A percentile compares a stretch with the other conserved stretches of the same genome.
Evolutionary conservation across 2,329 filamentous ascomycete genomes (phyloP).

Genomic region (Fusarium drepaniforme): DNA sequence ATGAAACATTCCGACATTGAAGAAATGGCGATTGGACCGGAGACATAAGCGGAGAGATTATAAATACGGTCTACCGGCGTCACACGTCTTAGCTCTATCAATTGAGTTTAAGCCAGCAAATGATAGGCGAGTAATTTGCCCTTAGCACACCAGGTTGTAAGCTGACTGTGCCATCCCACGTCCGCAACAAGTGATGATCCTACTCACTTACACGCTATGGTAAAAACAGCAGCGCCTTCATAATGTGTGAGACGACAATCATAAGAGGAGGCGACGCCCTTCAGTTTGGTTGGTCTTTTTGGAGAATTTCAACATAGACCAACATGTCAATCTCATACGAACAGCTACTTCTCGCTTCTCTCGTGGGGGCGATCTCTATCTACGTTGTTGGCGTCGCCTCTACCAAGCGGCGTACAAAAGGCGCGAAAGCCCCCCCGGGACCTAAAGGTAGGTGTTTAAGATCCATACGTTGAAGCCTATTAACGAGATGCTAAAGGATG

Average conservation of each 20-base stretch:
- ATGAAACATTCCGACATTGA: neutral
- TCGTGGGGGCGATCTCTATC: neutral
- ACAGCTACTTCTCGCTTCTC: neutral
- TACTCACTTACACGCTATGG: neutral
- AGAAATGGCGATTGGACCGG: neutral
- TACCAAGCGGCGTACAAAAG: neutral
- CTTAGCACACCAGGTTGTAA: neutral
- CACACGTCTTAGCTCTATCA: neutral
- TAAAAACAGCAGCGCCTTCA: no score
- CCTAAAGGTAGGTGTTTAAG: neutral
- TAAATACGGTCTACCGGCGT: neutral
- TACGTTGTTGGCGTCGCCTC: neutral
- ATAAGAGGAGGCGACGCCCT: neutral
- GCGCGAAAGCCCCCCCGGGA: conserved; percentile 2
- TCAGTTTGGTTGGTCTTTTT: no score
- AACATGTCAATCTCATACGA: neutral
- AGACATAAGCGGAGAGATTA: neutral
- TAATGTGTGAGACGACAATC: neutral
- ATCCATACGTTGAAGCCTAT: neutral
- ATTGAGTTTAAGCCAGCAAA: neutral
- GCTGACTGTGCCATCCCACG: neutral
- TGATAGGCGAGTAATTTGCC: neutral
- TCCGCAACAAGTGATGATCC: neutral
- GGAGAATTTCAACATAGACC: neutral
- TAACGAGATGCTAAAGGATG: neutral